Evolutionary conservation across 768 basidiomycete genomes (phyloP).

Genomic region (Phylloporus sp.): DNA sequence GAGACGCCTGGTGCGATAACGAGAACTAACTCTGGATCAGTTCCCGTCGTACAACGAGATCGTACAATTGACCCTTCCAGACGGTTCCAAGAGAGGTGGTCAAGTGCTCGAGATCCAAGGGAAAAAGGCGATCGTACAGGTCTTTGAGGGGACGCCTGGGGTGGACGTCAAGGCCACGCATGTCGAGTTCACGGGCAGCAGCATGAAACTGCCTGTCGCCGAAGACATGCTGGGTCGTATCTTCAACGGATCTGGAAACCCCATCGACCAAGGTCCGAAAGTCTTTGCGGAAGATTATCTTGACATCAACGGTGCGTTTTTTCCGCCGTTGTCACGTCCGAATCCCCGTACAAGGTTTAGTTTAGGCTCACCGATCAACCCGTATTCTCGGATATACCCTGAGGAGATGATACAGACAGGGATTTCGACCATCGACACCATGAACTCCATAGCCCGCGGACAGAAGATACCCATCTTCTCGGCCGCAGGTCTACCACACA

Average conservation of each 20-base stretch:
- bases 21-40: constrained; percentile 37
- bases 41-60: constrained; percentile 99
- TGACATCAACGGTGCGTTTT: constrained; percentile 87
- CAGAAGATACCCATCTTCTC: constrained; percentile 99
- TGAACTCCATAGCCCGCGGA: constrained; percentile 99
- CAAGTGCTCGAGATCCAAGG: constrained; percentile 98
- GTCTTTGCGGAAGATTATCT: constrained; percentile 99
- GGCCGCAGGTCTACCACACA: constrained; percentile 97
- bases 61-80: constrained; percentile 89
- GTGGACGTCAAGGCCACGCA: constrained; percentile 97
- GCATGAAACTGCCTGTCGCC: constrained; percentile 98
- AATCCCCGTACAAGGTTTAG: constrained; percentile 14
- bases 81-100: constrained; percentile 91
- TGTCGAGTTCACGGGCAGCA: constrained; percentile 96
- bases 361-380: constrained; percentile 94
- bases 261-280: constrained; percentile 97
- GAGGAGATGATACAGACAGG: constrained; percentile 99
- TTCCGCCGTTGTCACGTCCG: constrained; percentile 1
- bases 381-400: constrained; percentile 96
- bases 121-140: constrained; percentile 98
- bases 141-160: constrained; percentile 97
- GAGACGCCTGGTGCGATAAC: neutral
- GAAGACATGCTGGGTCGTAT: constrained; percentile 99
- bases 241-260: constrained; percentile 97
- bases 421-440: constrained; percentile 95